Base-by-base conservation (phyloP, 2,329 filamentous ascomycete genomes). In the Xylariaceae sp. region DNA sequence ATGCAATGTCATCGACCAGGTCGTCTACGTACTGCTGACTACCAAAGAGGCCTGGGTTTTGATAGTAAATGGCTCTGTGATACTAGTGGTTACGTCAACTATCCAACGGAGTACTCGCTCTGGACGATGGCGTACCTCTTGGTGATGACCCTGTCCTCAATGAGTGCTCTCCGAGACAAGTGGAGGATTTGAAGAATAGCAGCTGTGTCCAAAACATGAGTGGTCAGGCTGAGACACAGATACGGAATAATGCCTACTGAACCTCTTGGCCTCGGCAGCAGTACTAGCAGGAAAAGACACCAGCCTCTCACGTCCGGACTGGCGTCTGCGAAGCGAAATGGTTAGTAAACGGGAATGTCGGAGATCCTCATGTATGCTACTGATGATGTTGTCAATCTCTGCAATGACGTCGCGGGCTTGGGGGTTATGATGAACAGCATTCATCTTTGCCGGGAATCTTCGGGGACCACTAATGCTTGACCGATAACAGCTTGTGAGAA, bases 41-140 rank as follows among this genome's bases (percentile, higher is more conserved):
- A 17, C 75, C 73, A 58, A 93, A 94, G 0, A 94, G 69, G 8
- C 81, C 75, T 4, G 83, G 80, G 54, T 90, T 77, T 55, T 87
- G 81, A 60, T 94, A 94, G 63, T 84, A 94, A 4, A 94, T 82
- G 57, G 88, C 86, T 50, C 88, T 92, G 49, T n/a, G 16, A 11
- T 22, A 6, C 14, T 4, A 41, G 8, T 33, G 10, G 6, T n/a
- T 40, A 43, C 33, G 46, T 48, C n/a, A 36, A 35, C 7, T 19
- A 25, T 20, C 12, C 17, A 37, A 17, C 10, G 21, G 19, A 16
- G 6, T 7, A 19, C 4, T 21, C 16, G 4, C 22, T 11, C 19
- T 22, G 20, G 11, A n/a, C 17, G 33, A 23, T 14, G 38, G 55
- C 64, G 35, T 40, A 83, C 81, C 82, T 78, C 63, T 85, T 86